Base-by-base conservation (phyloP, 1,284 basidiomycete species). In the Leccinum ponderosum region DNA sequence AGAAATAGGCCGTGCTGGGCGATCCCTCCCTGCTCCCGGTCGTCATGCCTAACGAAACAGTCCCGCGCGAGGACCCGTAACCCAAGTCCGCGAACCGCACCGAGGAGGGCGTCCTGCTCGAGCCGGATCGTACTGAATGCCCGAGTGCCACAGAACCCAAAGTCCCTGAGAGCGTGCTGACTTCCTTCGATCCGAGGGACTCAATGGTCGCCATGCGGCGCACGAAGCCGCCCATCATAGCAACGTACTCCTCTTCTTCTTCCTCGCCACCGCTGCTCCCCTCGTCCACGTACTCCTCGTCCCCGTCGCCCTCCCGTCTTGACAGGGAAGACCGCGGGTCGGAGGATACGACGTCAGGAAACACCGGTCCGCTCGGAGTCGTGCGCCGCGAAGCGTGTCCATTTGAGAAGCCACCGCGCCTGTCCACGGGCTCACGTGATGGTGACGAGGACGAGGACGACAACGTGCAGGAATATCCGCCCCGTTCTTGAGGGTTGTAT, bases 141-240 rank as follows among this genome's bases (percentile, higher is more conserved):
- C 17, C 42, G 17, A 47, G 65, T 56, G 60, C 60, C 62, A 62
- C 58, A 31, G 71, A 71, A 61, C 69, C 60, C 60, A 62, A 56
- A 54, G 25, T 31, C 20, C 60, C 57, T 22, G 66, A 68, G 53
- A 68, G 62, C 54, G 62, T 61, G 47, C 65, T 52, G 31, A 62
- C 72, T 64, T 85, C 89, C 56, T 81, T 79, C 25, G 86, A 88
- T 48, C 87, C 87, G 72, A 90, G 78, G 47, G 83, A 86, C 69
- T 90, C 87, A 65, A 91, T 91, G n/a, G 89, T 91, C 35, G 88
- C 85, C 88, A 91, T 90, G 33, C 89, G 85, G 57, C 82, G 80
- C 55, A 91, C 80, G 64, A 79, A 82, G 22, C 81, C 78, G 56
- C 88, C 87, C 55, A 90, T 75, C 56, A 91, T 79, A 17, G 79